Evolutionary conservation across 805 yeast species (phyloP).

Genomic region (Ogataea methylovora): DNA sequence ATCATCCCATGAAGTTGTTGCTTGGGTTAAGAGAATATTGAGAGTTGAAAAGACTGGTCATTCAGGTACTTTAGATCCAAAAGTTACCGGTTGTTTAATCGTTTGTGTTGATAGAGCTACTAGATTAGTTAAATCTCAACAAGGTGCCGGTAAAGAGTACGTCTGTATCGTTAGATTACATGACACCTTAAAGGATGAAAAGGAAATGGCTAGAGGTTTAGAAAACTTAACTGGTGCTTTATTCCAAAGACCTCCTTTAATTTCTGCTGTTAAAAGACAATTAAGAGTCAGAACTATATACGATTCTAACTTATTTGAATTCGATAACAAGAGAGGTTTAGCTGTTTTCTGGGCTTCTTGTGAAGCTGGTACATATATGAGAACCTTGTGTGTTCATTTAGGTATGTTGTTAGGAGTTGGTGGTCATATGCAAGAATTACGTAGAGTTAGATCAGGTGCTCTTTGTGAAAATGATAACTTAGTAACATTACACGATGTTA

Average conservation of each 20-base stretch:
- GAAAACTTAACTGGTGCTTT: slow-evolving; percentile 97
- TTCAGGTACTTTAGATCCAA: slow-evolving; percentile 96
- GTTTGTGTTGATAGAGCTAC: slow-evolving; percentile 98
- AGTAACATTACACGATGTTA: slow-evolving; percentile 93
- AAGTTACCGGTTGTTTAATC: slow-evolving; percentile 95
- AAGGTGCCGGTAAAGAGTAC: slow-evolving; percentile 99
- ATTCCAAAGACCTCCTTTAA: slow-evolving; percentile 98
- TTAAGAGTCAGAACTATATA: slow-evolving; percentile 96
- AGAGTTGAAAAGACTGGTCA: slow-evolving; percentile 98
- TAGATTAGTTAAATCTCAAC: slow-evolving; percentile 95
- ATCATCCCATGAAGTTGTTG: slow-evolving; percentile 98
- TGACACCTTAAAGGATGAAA: slow-evolving; percentile 85
- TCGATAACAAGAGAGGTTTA: slow-evolving; percentile 91
- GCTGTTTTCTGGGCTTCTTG: slow-evolving; percentile 99
- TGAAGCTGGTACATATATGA: slow-evolving; percentile 99
- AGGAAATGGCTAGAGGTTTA: slow-evolving; percentile 73
- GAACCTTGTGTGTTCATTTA: slow-evolving; percentile 96
- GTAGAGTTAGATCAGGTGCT: slow-evolving; percentile 99
- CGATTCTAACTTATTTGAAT: slow-evolving; percentile 91
- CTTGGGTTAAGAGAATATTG: slow-evolving; percentile 95
- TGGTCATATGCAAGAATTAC: slow-evolving; percentile 99
- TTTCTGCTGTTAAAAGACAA: slow-evolving; percentile 98
- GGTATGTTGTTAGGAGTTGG: slow-evolving; percentile 99
- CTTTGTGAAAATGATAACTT: slow-evolving; percentile 81
- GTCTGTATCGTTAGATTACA: slow-evolving; percentile 96